Base-by-base conservation (phyloP, 2,329 filamentous ascomycete genomes). In the Pyrenophora graminea region DNA sequence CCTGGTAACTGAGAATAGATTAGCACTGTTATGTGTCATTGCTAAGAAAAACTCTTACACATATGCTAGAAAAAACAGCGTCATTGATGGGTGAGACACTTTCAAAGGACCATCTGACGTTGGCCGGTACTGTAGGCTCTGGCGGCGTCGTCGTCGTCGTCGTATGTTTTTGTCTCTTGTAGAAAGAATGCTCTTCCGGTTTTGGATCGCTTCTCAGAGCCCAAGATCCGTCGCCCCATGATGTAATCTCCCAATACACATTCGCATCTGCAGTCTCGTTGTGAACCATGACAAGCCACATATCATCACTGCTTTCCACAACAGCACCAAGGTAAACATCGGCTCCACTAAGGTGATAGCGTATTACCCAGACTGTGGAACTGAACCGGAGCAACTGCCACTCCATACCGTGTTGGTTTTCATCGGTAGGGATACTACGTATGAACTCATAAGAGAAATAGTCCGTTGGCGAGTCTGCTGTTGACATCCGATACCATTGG, bases 351-450 rank as follows among this genome's bases (percentile, higher is more conserved):
- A 55, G 51, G 18, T 55, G 34, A 3, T 34, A 51, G 15, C 64
- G 51, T 2, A 67, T 25, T 3, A 59, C 56, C 43, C 61, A 67
- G 12, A 33, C 39, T 3, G 45, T 55, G 12, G 47, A 59, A 13
- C 56, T 61, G 12, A 47, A 58, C 27, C 27, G 59, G 36, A 37
- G 56, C 46, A 67, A 41, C 21, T 67, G 64, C 64, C 66, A 69
- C 31, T 48, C 42, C 31, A 17, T 30, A 2, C 19, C 19, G 19
- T n/a, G 15, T 43, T 25, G 23, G 2, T 25, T 25, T 25, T 25
- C 23, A 25, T 25, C 23, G 4, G 4, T 3, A 25, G 23, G 8
- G 23, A 7, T 25, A 25, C 8, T 8, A 6, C 2, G 4, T 9
- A 25, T 25, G 23, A 6, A 5, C 6, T 25, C 8, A 6, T 9